phyloP scores from a whole-genome alignment of 2,329 filamentous ascomycete genomes.

The Aspergillus sp. region DNA sequence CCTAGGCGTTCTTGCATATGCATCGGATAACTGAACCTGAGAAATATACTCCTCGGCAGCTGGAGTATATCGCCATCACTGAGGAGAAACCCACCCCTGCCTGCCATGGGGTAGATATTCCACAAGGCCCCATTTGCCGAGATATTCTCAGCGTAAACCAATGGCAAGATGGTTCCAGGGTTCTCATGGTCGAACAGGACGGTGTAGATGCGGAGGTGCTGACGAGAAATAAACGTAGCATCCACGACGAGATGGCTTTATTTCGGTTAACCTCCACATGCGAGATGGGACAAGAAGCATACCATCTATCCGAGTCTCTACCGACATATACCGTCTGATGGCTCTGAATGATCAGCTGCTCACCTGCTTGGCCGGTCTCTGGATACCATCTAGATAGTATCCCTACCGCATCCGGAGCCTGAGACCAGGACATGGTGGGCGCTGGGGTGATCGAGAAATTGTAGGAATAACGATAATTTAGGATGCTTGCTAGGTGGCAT shows the following conservation, averaged over 20 bases:
- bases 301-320: constrained; percentile 36
- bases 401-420: constrained; percentile 20
- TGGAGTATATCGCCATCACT: constrained; percentile 41
- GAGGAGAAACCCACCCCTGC: constrained; percentile 38
- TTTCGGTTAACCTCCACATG: constrained; percentile 11
- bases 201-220: constrained; percentile 47
- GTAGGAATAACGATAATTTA: background rate
- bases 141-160: constrained; percentile 48
- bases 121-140: constrained; percentile 46
- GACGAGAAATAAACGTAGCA: constrained; percentile 41
- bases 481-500: background rate
- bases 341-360: constrained; percentile 29
- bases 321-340: constrained; percentile 40
- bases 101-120: constrained; percentile 40
- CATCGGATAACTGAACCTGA: constrained; percentile 23
- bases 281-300: background rate
- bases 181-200: constrained; percentile 45
- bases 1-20: constrained; percentile 21
- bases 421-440: background rate
- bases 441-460: background rate
- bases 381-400: constrained; percentile 27
- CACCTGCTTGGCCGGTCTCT: constrained; percentile 10
- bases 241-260: constrained; percentile 38
- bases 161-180: constrained; percentile 36
- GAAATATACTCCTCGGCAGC: constrained; percentile 25